A percentile compares a stretch with the other conserved stretches of the same genome.
These are phyloP conservation scores for Chrysopogon serrulatus DNA, from an alignment of 176 grass and related monocot species.

Conservation along the genomic window DNA sequence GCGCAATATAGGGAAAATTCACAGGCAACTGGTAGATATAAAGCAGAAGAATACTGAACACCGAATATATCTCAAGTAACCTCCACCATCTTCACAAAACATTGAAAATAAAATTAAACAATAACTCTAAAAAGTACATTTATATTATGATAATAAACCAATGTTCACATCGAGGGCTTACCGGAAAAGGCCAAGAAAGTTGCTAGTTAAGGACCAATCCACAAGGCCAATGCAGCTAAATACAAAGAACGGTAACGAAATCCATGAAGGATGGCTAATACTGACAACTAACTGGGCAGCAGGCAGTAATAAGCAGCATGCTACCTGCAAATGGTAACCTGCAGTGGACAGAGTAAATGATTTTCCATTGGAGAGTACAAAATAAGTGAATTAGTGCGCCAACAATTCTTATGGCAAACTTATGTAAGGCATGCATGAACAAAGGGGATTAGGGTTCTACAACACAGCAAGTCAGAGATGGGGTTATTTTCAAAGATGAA, in stretches of 20 bases:
- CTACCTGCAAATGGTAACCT: constrained; percentile 88
- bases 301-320: constrained; percentile 85
- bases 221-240: constrained; percentile 96
- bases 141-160: constrained; percentile 10
- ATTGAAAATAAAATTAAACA: constrained; percentile 12
- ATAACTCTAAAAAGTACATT: constrained; percentile 13
- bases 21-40: constrained; percentile 86
- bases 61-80: constrained; percentile 78
- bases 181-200: constrained; percentile 97
- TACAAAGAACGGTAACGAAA: constrained; percentile 94
- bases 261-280: constrained; percentile 96
- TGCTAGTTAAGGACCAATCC: constrained; percentile 98
- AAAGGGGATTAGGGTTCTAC: not conserved
- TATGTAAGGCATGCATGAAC: constrained; percentile 12
- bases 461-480: constrained; percentile 1
- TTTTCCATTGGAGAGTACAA: constrained; percentile 24
- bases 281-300: constrained; percentile 83
- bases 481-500: not conserved
- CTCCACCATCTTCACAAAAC: constrained; percentile 76
- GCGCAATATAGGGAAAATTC: constrained; percentile 57
- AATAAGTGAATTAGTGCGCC: constrained; percentile 12
- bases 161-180: constrained; percentile 37
- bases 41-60: constrained; percentile 89
- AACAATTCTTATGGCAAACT: constrained; percentile 2
- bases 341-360: constrained; percentile 34